These are phyloP conservation scores for Waltergamsia citrina DNA, from an alignment of 2,329 filamentous ascomycete species.

Conservation along the genomic window DNA sequence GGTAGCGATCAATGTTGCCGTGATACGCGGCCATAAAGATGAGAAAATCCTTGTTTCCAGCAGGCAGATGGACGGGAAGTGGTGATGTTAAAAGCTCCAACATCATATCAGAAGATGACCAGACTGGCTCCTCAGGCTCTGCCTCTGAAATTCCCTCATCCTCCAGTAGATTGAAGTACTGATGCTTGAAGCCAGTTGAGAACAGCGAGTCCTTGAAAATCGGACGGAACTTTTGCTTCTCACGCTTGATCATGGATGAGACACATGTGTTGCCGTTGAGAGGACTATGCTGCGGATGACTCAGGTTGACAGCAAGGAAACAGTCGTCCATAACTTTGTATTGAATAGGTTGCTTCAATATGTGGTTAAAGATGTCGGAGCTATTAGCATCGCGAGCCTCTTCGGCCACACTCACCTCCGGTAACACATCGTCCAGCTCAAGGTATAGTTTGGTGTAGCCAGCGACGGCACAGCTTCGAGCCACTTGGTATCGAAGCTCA, in stretches of 20 bases:
- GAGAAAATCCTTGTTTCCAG: conserved; percentile 24
- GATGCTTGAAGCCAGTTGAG: conserved; percentile 2
- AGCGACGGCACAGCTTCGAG: conserved; percentile 26
- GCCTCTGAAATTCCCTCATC: conserved; percentile 13
- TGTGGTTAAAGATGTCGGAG: conserved; percentile 16
- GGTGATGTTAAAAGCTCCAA: conserved; percentile 14
- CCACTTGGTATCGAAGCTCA: conserved; percentile 23
- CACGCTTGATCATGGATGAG: not conserved
- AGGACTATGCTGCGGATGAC: no score
- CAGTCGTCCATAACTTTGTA: conserved; percentile 27
- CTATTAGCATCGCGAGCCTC: conserved; percentile 21
- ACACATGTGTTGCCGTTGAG: conserved; percentile 26
- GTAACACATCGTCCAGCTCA: conserved; percentile 22
- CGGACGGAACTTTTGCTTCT: conserved; percentile 2
- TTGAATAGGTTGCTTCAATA: conserved; percentile 15
- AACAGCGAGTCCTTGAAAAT: conserved; percentile 2
- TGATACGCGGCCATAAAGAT: conserved; percentile 24
- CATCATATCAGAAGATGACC: conserved; percentile 4
- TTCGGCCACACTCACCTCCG: conserved; percentile 26
- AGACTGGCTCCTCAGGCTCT: conserved; percentile 1
- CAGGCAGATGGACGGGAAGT: conserved; percentile 23
- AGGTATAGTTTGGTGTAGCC: conserved; percentile 22
- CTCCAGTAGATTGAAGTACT: conserved; percentile 16
- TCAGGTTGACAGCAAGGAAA: conserved; percentile 7
- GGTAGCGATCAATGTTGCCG: conserved; percentile 28